Evolutionary conservation across 805 yeast species (phyloP), one percentile per base, ranked within the genome.

Genomic region (Ogataea philodendri): DNA sequence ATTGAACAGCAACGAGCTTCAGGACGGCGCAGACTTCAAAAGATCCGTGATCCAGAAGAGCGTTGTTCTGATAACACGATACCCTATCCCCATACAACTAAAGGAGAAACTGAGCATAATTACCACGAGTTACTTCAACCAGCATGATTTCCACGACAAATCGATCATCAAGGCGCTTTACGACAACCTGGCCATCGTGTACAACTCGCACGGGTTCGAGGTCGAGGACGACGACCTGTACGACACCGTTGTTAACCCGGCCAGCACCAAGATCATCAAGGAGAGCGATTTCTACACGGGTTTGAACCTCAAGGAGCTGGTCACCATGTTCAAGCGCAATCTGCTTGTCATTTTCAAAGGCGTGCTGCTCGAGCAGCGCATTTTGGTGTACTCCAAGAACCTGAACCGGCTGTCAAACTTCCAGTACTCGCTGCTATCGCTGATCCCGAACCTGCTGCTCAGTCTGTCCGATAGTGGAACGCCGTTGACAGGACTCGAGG

Each of bases 31-130:
- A 13, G 47, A 51, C 14, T 25, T 44, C 15, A 57, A 49, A 32
- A 67, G 98, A 38, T 83, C 95, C 2, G 79, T 87, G 0, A 89
- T 93, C 3, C 98, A 93, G 52, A 93, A 93, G 54, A 81, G 95
- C 0, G 75, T 93, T 18, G 96, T 93, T 5, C 80, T 93, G 23
- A 74, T 93, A n/a, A 51, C 63, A 0, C 72, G 85, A 40, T 82
- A 83, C 56, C 97, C 98, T 1, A 77, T 93, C 2, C 87, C 86
- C 53, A 82, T 84, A 9, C 95, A 88, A 43, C 76, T 93, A 39
- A 84, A 82, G 52, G 97, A 93, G 50, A 93, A 93, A 58, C 63
- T 93, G 44, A 82, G 95, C 30, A 86, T 93, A 16, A 85, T 90
- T 19, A 89, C 97, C 0, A 77, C 81, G 41, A 83, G 88, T 2